Conservation (phyloP, 1,284 basidiomycete genomes). For the Sporisorium exsertum region DNA sequence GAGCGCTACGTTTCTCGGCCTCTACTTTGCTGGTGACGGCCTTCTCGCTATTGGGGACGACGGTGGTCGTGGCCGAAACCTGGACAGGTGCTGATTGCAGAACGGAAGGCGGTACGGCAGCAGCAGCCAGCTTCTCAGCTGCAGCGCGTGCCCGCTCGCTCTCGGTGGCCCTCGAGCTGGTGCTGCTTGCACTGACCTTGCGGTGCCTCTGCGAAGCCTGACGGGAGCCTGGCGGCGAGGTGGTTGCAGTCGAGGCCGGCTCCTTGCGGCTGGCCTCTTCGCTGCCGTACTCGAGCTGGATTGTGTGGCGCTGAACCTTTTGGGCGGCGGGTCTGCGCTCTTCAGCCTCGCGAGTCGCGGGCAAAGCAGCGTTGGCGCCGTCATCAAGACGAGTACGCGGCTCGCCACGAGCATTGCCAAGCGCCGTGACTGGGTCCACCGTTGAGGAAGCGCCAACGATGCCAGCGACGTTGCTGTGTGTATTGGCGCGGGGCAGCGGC, state of each 20-base stretch:
- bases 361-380: background rate
- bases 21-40: constrained; percentile 21
- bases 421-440: constrained; percentile 42
- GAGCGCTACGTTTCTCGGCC: constrained; percentile 2
- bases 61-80: constrained; percentile 23
- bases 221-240: constrained; percentile 29
- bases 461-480: constrained; percentile 22
- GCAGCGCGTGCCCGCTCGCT: constrained; percentile 31
- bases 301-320: constrained; percentile 64
- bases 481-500: constrained; percentile 15
- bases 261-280: constrained; percentile 42
- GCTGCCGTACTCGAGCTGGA: constrained; percentile 64
- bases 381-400: constrained; percentile 52
- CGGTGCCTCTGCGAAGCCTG: constrained; percentile 30
- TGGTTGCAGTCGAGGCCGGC: constrained; percentile 9
- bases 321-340: constrained; percentile 43
- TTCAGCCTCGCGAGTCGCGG: constrained; percentile 17
- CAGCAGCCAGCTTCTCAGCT: constrained; percentile 44
- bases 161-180: constrained; percentile 17
- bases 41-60: constrained; percentile 41
- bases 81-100: constrained; percentile 30
- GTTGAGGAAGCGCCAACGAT: constrained; percentile 6
- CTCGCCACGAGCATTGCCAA: constrained; percentile 53
- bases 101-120: constrained; percentile 33
- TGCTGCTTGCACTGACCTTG: constrained; percentile 42